Conservation (phyloP, 495 filamentous ascomycete genomes). For the Talaromyces liani region DNA sequence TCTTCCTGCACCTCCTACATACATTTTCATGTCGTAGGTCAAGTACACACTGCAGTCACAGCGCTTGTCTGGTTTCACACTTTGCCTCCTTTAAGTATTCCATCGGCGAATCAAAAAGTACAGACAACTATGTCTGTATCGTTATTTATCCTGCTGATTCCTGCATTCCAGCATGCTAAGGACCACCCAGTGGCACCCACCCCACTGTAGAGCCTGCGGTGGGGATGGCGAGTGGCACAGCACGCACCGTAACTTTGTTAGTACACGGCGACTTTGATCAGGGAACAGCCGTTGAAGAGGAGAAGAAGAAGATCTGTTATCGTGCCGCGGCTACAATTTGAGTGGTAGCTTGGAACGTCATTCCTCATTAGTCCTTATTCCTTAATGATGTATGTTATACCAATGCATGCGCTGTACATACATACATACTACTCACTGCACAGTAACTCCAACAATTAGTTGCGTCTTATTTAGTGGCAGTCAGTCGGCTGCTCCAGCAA, state of each 20-base stretch:
- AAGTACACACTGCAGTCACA: not conserved
- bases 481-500: not conserved
- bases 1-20: not conserved
- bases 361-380: not conserved
- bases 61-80: not conserved
- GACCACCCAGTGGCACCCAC: not conserved
- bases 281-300: not conserved
- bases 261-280: not conserved
- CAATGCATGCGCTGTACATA: not conserved
- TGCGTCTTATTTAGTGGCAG: not conserved
- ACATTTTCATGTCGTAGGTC: not conserved
- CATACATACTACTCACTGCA: no score
- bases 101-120: not conserved
- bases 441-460: no score
- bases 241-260: not conserved
- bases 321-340: not conserved
- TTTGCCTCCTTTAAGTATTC: not conserved
- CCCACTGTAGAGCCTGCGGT: not conserved
- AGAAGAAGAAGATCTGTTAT: not conserved
- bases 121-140: no score
- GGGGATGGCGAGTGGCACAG: not conserved
- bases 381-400: no score
- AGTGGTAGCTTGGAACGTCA: not conserved
- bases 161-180: not conserved
- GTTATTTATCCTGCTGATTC: not conserved